Conservation (phyloP, 75 land plant genomes). For the Selaginella moellendorffii region DNA sequence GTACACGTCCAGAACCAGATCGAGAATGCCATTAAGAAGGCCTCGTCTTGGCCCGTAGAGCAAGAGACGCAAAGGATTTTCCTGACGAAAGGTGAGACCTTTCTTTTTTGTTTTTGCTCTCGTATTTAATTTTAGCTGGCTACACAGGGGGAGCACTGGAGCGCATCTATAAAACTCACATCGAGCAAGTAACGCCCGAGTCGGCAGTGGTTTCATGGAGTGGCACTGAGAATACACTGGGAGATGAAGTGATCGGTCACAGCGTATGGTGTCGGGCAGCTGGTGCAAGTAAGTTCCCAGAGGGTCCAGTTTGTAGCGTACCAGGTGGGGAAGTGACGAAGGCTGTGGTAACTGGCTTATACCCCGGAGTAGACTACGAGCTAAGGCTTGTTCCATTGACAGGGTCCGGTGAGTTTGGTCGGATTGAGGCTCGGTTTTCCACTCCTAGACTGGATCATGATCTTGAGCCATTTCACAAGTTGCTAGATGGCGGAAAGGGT, state of each 20-base stretch:
- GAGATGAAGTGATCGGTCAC: slow-evolving; percentile 15
- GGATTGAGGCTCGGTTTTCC: neutral
- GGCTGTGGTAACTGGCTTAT: neutral
- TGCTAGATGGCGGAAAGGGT: too few species aligned
- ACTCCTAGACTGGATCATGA: neutral
- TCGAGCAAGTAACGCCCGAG: slow-evolving; percentile 2
- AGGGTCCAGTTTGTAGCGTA: neutral
- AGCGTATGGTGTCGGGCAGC: slow-evolving; percentile 48
- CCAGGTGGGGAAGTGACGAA: neutral
- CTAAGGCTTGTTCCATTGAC: neutral
- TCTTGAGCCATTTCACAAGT: too few species aligned
- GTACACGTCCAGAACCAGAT: slow-evolving; percentile 49
- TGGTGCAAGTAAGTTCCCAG: slow-evolving; percentile 21
- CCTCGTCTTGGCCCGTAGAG: slow-evolving; percentile 27
- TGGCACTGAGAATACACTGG: neutral
- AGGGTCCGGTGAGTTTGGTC: neutral
- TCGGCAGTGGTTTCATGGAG: slow-evolving; percentile 3
- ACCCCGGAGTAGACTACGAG: neutral
- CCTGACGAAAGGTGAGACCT: too few species aligned
- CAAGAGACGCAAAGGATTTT: slow-evolving; percentile 8
- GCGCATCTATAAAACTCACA: slow-evolving; percentile 2
- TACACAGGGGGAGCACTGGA: neutral
- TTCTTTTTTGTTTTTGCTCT: neutral
- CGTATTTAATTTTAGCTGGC: neutral
- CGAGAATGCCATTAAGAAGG: slow-evolving; percentile 38